A percentile compares a stretch with the other conserved stretches of the same genome.
phyloP scores from a whole-genome alignment of 768 basidiomycete species.

The Sistotremastrum niveocremeum region DNA sequence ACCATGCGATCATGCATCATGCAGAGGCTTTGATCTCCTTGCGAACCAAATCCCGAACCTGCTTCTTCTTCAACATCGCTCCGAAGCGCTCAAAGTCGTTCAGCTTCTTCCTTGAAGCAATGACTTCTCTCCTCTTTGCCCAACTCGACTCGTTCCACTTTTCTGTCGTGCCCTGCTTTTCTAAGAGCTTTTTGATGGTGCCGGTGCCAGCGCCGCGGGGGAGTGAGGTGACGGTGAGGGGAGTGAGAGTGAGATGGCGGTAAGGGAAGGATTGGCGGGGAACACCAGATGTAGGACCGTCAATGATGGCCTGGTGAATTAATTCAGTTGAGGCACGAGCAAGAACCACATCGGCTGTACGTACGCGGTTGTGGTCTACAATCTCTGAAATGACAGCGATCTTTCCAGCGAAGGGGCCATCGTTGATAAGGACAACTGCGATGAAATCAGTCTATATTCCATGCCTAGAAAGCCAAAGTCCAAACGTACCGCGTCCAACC shows the following conservation, averaged over 20 bases:
- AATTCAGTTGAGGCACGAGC: background rate
- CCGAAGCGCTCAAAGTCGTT: constrained; percentile 90
- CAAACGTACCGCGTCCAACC: constrained; percentile 79
- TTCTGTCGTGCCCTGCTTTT: constrained; percentile 68
- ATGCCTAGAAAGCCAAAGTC: background rate
- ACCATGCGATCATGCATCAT: too few species aligned
- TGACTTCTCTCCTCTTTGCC: constrained; percentile 75
- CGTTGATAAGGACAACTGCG: constrained; percentile 82
- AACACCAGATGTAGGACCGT: constrained; percentile 84
- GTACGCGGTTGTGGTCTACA: constrained; percentile 96
- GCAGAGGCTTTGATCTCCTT: constrained; percentile 34
- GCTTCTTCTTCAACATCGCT: constrained; percentile 83
- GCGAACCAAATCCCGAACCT: constrained; percentile 63
- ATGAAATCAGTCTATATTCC: background rate
- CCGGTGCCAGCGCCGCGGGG: constrained; percentile 80
- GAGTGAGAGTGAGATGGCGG: constrained; percentile 86
- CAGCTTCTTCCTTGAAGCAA: constrained; percentile 57
- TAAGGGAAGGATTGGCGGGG: constrained; percentile 87
- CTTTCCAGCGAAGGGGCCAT: constrained; percentile 73
- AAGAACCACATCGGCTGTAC: constrained; percentile 13
- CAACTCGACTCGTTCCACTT: constrained; percentile 86
- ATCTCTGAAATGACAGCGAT: constrained; percentile 95
- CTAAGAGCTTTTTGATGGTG: constrained; percentile 71
- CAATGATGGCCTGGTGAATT: constrained; percentile 72
- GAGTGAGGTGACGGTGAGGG: constrained; percentile 65